A percentile compares a stretch with the other conserved stretches of the same genome.
phyloP scores from a whole-genome alignment of 441 rosid genomes.

The Theobroma grandiflorum region DNA sequence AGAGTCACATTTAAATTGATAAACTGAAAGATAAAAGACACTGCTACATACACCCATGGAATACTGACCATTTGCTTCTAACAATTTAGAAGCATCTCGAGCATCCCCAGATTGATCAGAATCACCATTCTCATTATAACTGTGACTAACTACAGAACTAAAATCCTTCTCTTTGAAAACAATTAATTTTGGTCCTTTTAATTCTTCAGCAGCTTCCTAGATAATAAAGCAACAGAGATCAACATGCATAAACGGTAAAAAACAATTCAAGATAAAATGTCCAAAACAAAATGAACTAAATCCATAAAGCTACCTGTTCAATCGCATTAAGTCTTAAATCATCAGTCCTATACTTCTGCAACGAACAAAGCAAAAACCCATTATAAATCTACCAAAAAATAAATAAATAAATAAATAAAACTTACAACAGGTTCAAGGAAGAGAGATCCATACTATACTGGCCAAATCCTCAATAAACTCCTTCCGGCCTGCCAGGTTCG shows the following conservation, averaged over 20 bases:
- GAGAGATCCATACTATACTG: constrained; percentile 54
- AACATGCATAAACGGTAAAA: constrained; percentile 23
- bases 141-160: constrained; percentile 46
- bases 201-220: constrained; percentile 69
- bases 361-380: constrained; percentile 31
- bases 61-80: constrained; percentile 55
- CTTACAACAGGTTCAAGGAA: constrained; percentile 26
- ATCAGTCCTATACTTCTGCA: constrained; percentile 67
- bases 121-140: constrained; percentile 34
- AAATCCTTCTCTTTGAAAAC: constrained; percentile 62
- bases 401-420: constrained; percentile 15
- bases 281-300: constrained; percentile 18
- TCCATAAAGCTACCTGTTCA: constrained; percentile 59
- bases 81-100: constrained; percentile 33
- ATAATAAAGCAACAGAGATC: constrained; percentile 31
- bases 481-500: constrained; percentile 56
- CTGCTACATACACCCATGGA: constrained; percentile 7
- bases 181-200: constrained; percentile 76
- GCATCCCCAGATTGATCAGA: constrained; percentile 35
- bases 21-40: constrained; percentile 8
- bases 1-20: constrained; percentile 24
- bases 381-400: background rate
- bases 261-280: background rate
- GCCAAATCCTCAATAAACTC: constrained; percentile 71
- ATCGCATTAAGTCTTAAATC: constrained; percentile 57